These are phyloP conservation scores for Boletus coccyginus DNA, from an alignment of 768 basidiomycete species.

Conservation along the genomic window DNA sequence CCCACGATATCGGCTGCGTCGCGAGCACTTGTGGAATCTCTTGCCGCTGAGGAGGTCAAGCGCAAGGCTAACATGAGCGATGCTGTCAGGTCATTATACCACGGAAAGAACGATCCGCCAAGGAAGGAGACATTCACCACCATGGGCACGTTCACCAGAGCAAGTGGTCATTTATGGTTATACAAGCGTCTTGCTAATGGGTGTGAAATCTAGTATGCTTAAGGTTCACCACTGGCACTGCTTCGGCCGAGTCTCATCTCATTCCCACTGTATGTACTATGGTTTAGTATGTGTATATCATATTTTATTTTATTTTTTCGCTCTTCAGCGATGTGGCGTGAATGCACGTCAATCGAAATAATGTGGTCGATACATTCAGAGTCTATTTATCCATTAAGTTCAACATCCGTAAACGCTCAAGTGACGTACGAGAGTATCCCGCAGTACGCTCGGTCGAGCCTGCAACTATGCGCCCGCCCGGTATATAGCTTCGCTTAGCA, in stretches of 20 bases:
- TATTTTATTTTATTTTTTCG: background rate
- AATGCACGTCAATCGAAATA: background rate
- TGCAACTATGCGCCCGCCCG: too few relatives aligned
- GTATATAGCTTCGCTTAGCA: too few relatives aligned
- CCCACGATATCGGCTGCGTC: conserved; percentile 56
- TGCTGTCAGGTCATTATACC: conserved; percentile 80
- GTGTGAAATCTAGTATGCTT: conserved; percentile 20
- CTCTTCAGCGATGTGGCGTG: background rate
- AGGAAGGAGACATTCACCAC: conserved; percentile 90
- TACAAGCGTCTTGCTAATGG: background rate
- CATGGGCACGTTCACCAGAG: conserved; percentile 88
- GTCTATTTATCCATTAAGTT: background rate
- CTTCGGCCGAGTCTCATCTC: background rate
- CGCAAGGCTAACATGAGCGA: conserved; percentile 82
- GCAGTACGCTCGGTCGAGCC: background rate
- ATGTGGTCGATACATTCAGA: background rate
- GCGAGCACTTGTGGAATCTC: conserved; percentile 63
- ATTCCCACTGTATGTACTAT: background rate
- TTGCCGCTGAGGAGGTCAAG: conserved; percentile 81
- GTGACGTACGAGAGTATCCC: background rate
- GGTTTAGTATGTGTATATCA: conserved; percentile 11
- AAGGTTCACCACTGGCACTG: background rate
- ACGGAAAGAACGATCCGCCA: conserved; percentile 47
- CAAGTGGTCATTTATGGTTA: conserved; percentile 38
- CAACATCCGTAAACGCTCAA: background rate